Evolutionary conservation across 768 basidiomycete genomes (phyloP).

Genomic region (Auriculariales sp.): DNA sequence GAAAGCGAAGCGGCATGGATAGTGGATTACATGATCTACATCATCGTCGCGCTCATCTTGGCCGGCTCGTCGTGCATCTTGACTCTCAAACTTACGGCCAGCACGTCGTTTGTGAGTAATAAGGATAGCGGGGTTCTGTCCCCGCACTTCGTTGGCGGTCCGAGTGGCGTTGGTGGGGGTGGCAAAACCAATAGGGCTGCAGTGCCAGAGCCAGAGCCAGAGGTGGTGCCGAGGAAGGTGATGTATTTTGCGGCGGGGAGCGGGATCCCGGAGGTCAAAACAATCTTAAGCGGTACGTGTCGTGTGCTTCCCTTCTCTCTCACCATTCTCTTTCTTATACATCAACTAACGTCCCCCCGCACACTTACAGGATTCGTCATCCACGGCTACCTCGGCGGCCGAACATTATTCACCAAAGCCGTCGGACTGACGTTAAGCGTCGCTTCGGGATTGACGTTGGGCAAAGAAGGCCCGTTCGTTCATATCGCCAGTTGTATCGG

Average conservation of each 20-base stretch:
- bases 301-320: not conserved
- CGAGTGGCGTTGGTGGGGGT: constrained; percentile 8
- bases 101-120: constrained; percentile 73
- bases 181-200: constrained; percentile 1
- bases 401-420: constrained; percentile 80
- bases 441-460: constrained; percentile 78
- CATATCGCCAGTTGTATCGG: constrained; percentile 89
- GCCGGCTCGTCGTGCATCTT: constrained; percentile 62
- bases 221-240: constrained; percentile 32
- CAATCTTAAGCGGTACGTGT: constrained; percentile 62
- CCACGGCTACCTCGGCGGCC: constrained; percentile 87
- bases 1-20: constrained; percentile 23
- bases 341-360: constrained; percentile 5
- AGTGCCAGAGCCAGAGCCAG: constrained; percentile 16
- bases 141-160: constrained; percentile 21
- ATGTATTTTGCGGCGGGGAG: constrained; percentile 90
- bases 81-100: constrained; percentile 77
- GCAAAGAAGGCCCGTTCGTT: constrained; percentile 70
- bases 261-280: constrained; percentile 95
- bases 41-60: constrained; percentile 62
- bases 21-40: constrained; percentile 56
- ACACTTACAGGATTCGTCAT: constrained; percentile 70
- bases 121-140: constrained; percentile 73
- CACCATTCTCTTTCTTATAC: not conserved
- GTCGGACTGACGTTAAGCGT: constrained; percentile 83